Evolutionary conservation across 2,329 filamentous ascomycete genomes (phyloP), one percentile per base, ranked within the genome.

Genomic region (Scleromitrula shiraiana): DNA sequence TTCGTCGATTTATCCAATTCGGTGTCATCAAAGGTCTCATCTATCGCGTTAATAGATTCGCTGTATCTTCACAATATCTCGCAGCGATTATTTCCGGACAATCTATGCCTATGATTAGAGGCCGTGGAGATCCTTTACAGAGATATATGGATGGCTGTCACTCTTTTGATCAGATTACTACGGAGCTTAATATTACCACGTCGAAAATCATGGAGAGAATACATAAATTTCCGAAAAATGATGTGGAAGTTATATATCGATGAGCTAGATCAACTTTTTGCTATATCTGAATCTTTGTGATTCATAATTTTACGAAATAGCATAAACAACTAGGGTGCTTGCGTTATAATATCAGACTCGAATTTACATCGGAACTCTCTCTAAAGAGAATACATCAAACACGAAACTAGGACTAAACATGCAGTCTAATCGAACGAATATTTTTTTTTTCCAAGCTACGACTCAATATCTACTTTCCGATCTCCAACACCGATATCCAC

Each of bases 11-110:
- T 54, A 88, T 97, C 54, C 94, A 95, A 50, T 98, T 97, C 61
- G 93, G 91, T 49, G 78, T 96, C 50, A 95, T 97, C 65, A 97
- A 97, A 68, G 90, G 91, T 14, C 86, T 94, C 57, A 69, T 98
- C 20, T 96, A 96, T 66, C 80, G 93, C 27, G 83, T 96, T 33
- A 88, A 97, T 69, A 94, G 93, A 65, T 94, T 94, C 63, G 85
- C 88, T 23, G 78, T 94, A 1, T 81, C 76, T 4, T 80, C 79
- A 60, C 76, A 79, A 62, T 78, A 80, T 57, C 66, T 83, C 19
- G 70, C 75, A 7, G 68, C 70, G 2, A 32, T 56, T 14, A 41
- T 44, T 8, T 56, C 29, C 22, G 52, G 55, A 22, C 44, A 57
- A 20, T 60, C 49, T 43, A 50, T 46, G 19, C 17, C 66, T 32